Percentiles rank a stretch among this genome's conserved stretches.
Evolutionary conservation across 192 early-diverging fungal species (phyloP).

Genomic region (Cladochytrium replicatum): DNA sequence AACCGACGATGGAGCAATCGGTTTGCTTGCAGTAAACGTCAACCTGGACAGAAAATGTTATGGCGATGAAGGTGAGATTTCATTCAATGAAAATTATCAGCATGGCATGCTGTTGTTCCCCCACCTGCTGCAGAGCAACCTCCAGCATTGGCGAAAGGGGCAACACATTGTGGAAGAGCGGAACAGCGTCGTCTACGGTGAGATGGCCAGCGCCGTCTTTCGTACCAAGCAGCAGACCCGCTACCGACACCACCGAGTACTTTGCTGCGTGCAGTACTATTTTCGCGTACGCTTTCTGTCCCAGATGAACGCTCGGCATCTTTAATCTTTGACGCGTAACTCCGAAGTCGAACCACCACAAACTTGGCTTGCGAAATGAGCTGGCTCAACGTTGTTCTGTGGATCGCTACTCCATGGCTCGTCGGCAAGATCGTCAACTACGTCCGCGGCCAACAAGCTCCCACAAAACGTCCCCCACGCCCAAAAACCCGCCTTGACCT

Average conservation of each 20-base stretch:
- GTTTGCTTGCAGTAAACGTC: constrained; percentile 43
- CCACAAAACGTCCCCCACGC: no score
- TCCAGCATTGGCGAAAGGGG: constrained; percentile 75
- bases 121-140: constrained; percentile 72
- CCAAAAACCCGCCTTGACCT: no score
- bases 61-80: constrained; percentile 2
- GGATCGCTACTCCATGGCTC: no score
- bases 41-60: constrained; percentile 27
- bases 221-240: constrained; percentile 64
- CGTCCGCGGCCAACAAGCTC: no score
- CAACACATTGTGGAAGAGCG: constrained; percentile 74
- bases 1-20: constrained; percentile 45
- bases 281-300: constrained; percentile 61
- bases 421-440: no score
- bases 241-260: constrained; percentile 64
- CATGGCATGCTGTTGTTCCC: neutral
- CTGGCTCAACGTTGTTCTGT: no score
- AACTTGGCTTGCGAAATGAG: no score
- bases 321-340: no score
- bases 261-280: constrained; percentile 74
- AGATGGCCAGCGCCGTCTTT: constrained; percentile 8
- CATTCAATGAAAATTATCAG: neutral
- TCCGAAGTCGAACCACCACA: no score
- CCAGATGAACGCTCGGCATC: no score
- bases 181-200: constrained; percentile 60